These are phyloP conservation scores for Lachnellula subtilissima DNA, from an alignment of 2,329 filamentous ascomycete genomes.

Conservation along the genomic window DNA sequence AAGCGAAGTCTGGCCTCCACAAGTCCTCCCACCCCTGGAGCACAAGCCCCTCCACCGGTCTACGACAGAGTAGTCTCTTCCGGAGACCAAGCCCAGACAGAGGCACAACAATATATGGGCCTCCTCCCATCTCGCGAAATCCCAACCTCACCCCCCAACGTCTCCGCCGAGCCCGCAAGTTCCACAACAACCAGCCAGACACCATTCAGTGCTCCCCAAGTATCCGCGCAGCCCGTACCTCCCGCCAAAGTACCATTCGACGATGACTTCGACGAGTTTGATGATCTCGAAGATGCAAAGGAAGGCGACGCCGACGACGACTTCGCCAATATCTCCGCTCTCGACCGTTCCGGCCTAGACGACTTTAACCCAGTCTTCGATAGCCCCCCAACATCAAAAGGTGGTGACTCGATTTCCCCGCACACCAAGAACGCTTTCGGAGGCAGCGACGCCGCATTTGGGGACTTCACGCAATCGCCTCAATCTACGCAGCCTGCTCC, in stretches of 20 bases:
- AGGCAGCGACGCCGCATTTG: constrained; percentile 28
- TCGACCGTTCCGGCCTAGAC: constrained; percentile 59
- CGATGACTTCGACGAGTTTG: constrained; percentile 77
- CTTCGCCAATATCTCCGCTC: constrained; percentile 64
- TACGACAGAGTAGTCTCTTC: constrained; percentile 43
- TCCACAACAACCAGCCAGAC: constrained; percentile 26
- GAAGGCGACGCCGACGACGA: constrained; percentile 76
- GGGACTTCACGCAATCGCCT: constrained; percentile 48
- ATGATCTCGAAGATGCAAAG: constrained; percentile 77
- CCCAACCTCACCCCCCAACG: constrained; percentile 34
- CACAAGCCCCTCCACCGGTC: constrained; percentile 53
- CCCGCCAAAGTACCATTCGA: constrained; percentile 56
- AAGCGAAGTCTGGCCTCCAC: constrained; percentile 19
- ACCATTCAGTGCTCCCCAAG: constrained; percentile 21
- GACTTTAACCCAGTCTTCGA: constrained; percentile 83
- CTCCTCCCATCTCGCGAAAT: constrained; percentile 51
- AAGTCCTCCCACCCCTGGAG: constrained; percentile 46
- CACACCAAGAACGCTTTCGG: constrained; percentile 27
- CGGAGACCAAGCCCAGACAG: constrained; percentile 43
- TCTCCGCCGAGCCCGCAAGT: constrained; percentile 24
- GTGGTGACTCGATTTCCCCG: constrained; percentile 20
- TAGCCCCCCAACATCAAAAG: constrained; percentile 41
- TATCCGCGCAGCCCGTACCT: constrained; percentile 31
- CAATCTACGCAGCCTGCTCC: constrained; percentile 31
- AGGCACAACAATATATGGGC: constrained; percentile 46